Conservation (phyloP, 345 rosid genomes). For the Bruguiera gymnorhiza region DNA sequence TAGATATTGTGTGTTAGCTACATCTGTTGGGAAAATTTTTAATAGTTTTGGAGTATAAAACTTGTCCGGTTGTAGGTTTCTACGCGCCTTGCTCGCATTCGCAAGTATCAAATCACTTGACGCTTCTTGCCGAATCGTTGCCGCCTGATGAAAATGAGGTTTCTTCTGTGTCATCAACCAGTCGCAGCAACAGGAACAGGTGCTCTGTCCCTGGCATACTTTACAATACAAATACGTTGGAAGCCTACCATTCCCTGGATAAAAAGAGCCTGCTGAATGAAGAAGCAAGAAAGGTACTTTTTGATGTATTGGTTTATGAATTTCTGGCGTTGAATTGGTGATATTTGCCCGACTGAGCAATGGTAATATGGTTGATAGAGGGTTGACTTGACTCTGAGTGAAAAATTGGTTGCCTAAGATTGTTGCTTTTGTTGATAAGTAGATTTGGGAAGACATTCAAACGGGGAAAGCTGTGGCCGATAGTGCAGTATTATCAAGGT, state of each 20-base stretch:
- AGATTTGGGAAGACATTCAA: slow-evolving; percentile 95
- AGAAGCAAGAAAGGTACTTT: slow-evolving; percentile 66
- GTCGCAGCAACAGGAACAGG: slow-evolving; percentile 62
- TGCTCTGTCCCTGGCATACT: slow-evolving; percentile 79
- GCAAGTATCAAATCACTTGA: slow-evolving; percentile 69
- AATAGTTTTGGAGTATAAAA: not conserved
- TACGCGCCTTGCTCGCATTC: slow-evolving; percentile 85
- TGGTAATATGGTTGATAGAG: no score
- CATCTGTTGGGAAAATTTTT: not conserved
- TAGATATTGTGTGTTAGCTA: no score
- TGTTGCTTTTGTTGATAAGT: slow-evolving; percentile 17
- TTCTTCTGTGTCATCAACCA: slow-evolving; percentile 10
- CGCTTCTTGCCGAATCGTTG: slow-evolving; percentile 70
- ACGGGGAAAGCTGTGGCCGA: slow-evolving; percentile 75
- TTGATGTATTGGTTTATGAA: not conserved
- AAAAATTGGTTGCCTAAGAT: not conserved
- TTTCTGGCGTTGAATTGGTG: not conserved
- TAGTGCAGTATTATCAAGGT: slow-evolving; percentile 55
- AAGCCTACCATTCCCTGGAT: slow-evolving; percentile 59
- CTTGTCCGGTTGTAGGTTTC: slow-evolving; percentile 47
- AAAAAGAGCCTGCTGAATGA: slow-evolving; percentile 58
- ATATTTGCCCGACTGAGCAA: no score
- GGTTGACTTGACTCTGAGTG: not conserved
- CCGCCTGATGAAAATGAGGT: slow-evolving; percentile 38
- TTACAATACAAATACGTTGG: slow-evolving; percentile 78